Evolutionary conservation across 2,329 filamentous ascomycete genomes (phyloP), one percentile per base, ranked within the genome.

Genomic region (Didymellaceae sp.): DNA sequence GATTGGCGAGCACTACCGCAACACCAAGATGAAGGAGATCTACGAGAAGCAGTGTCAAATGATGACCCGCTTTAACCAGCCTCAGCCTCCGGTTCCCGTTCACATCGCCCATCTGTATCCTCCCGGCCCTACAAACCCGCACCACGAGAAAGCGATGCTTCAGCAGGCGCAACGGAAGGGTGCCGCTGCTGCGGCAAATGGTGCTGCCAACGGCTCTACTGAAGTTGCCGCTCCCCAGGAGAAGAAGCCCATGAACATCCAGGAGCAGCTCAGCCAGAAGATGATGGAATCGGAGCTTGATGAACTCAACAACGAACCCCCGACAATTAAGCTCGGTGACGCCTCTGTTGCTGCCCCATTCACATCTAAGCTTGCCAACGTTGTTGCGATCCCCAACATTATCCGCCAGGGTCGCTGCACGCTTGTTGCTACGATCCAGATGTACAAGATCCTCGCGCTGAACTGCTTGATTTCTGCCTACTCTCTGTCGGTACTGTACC

Each of bases 381-480:
- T 99, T 52, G 85, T 99, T 65, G 94, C 94, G 28, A 91, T 99
- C 51, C 93, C 94, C 43, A 99, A 99, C 78, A 99, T 99, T 66
- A 94, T 99, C 67, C 90, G 94, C 51, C 94, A 99, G 78, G 94
- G 94, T 50, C 89, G 94, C 56, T 99, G 94, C 79, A 99, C 94
- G 6, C 85, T 99, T 16, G 94, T 99, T 45, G 94, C 94, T 24
- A 99, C 94, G 0, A 97, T 99, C 59, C 94, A 99, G 80, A 99
- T 99, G 93, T 99, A 99, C 86, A 99, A 97, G 83, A 99, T 99
- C 65, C 84, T 99, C 42, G 94, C 94, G 6, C 80, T 99, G 52
- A 99, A 99, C 80, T 99, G 94, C 73, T 81, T 99, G 63, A 99
- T 99, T 72, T 96, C 90, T 63, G 94, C 94, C 28, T 99, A 99